These are phyloP conservation scores for Heliamphora pulchella DNA, from an alignment of 179 eudicot genomes.

Conservation along the genomic window DNA sequence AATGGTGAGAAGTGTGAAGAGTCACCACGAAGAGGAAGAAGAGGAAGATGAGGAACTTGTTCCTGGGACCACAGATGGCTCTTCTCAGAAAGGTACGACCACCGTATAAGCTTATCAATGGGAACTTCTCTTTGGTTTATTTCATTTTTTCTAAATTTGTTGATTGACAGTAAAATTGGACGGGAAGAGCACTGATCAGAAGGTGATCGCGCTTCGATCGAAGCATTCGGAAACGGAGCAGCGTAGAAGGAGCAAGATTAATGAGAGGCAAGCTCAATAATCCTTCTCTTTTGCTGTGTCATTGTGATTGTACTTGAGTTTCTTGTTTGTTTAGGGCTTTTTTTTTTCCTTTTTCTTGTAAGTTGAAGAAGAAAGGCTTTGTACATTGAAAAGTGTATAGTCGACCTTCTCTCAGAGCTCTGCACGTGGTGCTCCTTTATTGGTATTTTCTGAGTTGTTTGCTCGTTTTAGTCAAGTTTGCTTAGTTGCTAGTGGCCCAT, in stretches of 20 bases:
- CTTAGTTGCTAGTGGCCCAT: neutral
- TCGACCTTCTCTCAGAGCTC: too few relatives aligned
- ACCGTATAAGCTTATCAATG: too few relatives aligned
- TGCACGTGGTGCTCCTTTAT: neutral
- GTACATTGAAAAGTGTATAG: neutral
- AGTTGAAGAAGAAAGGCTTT: neutral
- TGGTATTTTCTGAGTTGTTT: neutral
- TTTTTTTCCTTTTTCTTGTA: neutral
- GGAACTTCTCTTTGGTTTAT: too few relatives aligned
- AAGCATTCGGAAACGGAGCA: constrained; percentile 98
- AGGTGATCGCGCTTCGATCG: constrained; percentile 46
- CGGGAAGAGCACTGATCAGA: constrained; percentile 46
- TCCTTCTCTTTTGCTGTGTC: neutral
- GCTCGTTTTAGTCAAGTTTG: neutral
- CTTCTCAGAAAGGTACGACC: constrained; percentile 42
- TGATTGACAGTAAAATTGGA: constrained; percentile 30
- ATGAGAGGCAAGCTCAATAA: constrained; percentile 52
- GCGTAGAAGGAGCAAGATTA: constrained; percentile 87
- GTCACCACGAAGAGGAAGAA: constrained; percentile 34
- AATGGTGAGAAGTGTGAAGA: constrained; percentile 39
- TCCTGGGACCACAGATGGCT: constrained; percentile 40
- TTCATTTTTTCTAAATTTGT: neutral
- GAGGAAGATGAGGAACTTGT: constrained; percentile 50
- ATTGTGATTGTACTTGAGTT: neutral
- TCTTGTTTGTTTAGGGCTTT: neutral